Evolutionary conservation across 2,329 filamentous ascomycete genomes (phyloP), one percentile per base, ranked within the genome.

Genomic region (Fusarium fujikuroi): DNA sequence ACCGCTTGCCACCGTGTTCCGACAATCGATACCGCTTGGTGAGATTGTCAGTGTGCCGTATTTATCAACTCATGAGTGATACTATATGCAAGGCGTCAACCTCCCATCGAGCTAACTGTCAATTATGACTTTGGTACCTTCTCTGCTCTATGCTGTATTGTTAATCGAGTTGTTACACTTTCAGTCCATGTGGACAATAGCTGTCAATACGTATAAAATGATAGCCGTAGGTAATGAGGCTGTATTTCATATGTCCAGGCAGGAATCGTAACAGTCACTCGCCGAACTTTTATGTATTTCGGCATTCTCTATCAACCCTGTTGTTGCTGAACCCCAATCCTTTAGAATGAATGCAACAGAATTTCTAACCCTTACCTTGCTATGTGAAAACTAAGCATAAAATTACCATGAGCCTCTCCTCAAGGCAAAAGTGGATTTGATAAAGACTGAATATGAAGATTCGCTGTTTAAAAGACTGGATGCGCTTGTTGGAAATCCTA

Each of bases 21-120:
- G n/a, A 50, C 16, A 50, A 32, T 34, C 16, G 6, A 50, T 34
- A 14, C 23, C 21, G 18, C 28, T 18, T 32, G 5, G 21, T 23
- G 21, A 23, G 28, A 23, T 23, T 50, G 21, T 14, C 30, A 34
- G 47, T 34, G 9, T 34, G 30, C 8, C 21, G 23, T 23, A 23
- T n/a, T 23, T 14, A 23, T 32, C 21, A 50, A 14, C 30, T 34
- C 47, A 50, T 19, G 50, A 16, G 34, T 37, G 50, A 39, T 12
- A 37, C 23, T 12, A 9, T 11, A 39, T 28, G 12, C 4, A n/a
- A 25, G 14, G 7, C 50, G 5, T n/a, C 23, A 7, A 53, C 21
- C 0, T 2, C 5, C 14, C 10, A 9, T 28, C 4, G 21, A 11
- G 18, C 3, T 9, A 11, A 15, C 3, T 25, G 3, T 25, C 21